phyloP scores from a whole-genome alignment of 2,329 filamentous ascomycete species.

The Sporothrix protearum region DNA sequence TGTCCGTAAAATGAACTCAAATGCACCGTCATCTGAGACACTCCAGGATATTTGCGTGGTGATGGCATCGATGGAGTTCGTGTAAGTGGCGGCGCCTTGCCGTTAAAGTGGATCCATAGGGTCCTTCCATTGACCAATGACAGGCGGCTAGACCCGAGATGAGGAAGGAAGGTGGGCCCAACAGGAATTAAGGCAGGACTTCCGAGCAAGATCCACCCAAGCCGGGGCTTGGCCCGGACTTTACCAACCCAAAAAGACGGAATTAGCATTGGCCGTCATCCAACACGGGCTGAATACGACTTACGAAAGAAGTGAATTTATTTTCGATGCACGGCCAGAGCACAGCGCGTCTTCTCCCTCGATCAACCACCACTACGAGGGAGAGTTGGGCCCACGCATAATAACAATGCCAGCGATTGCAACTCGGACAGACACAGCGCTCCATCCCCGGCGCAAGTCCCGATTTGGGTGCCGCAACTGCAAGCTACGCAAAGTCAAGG shows the following conservation, averaged over 20 bases:
- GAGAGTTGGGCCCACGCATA: not conserved
- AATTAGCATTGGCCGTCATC: not conserved
- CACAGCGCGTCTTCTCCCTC: not conserved
- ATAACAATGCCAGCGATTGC: not conserved
- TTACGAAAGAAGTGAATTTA: not conserved
- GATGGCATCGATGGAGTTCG: not conserved
- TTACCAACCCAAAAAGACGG: not conserved
- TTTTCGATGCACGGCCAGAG: not conserved
- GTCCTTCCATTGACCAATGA: constrained; percentile 4
- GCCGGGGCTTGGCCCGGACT: not conserved
- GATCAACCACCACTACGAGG: not conserved
- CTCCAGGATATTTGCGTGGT: not conserved
- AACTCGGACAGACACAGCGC: not conserved
- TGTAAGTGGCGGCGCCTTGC: not conserved
- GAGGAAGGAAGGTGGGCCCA: constrained; percentile 27
- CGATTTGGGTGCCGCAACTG: constrained; percentile 47
- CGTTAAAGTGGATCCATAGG: not conserved
- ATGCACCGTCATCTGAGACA: too few relatives aligned
- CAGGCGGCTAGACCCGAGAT: constrained; percentile 30
- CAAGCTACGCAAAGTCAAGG: constrained; percentile 50
- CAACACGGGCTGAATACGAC: not conserved
- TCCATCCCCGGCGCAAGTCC: constrained; percentile 5
- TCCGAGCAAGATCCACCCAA: not conserved
- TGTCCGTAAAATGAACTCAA: not conserved
- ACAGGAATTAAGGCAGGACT: not conserved